Conservation (phyloP, 164 flowering plant species). For the Cinnamomum chago region DNA sequence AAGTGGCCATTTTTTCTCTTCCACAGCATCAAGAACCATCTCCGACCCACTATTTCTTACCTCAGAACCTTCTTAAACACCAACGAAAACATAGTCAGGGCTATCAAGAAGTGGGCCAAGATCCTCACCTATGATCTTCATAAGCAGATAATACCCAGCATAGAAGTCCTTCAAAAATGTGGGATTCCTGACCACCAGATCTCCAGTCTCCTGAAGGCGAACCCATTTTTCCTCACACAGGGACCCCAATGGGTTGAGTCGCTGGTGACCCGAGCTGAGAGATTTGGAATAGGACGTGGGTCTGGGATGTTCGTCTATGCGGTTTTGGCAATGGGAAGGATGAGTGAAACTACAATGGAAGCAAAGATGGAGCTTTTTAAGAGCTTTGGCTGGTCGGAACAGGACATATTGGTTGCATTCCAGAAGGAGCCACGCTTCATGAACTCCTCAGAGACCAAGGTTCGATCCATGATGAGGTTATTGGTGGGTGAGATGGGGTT, state of each 20-base stretch:
- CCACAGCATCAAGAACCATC: neutral
- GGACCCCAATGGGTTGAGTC: neutral
- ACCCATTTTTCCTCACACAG: constrained; percentile 1
- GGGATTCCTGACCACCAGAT: constrained; percentile 5
- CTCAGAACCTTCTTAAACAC: neutral
- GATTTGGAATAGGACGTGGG: constrained; percentile 4
- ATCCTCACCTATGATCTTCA: neutral
- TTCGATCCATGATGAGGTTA: constrained; percentile 1
- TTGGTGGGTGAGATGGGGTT: constrained; percentile 6
- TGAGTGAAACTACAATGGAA: constrained; percentile 2
- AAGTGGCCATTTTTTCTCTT: neutral
- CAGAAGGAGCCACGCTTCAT: constrained; percentile 5
- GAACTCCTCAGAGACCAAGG: constrained; percentile 7
- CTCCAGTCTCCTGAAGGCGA: neutral
- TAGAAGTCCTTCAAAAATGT: neutral
- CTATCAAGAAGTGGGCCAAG: constrained; percentile 2
- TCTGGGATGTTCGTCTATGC: constrained; percentile 11
- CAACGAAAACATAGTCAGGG: neutral
- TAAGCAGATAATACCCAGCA: neutral
- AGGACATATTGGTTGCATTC: constrained; percentile 10
- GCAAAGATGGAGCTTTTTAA: constrained; percentile 2
- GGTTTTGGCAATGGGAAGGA: neutral
- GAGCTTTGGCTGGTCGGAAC: constrained; percentile 18
- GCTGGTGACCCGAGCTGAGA: neutral
- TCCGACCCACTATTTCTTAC: neutral